Evolutionary conservation across 148 eudicot genomes (phyloP).

Genomic region (Camellia lanceoleosa): DNA sequence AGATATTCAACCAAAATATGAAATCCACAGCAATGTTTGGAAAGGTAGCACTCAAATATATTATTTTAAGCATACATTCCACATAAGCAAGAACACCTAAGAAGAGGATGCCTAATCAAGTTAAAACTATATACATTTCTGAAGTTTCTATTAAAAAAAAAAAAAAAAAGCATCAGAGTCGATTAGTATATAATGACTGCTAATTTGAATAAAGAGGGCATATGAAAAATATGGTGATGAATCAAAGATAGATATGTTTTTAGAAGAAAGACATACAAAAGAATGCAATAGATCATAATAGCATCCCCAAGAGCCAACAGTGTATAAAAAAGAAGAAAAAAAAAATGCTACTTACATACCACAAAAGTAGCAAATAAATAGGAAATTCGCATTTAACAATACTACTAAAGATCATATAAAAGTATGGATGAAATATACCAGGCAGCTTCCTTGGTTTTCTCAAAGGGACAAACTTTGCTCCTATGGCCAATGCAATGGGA

Average conservation of each 20-base stretch:
- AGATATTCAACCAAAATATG: neutral
- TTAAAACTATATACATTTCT: neutral
- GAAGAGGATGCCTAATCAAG: neutral
- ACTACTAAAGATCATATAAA: neutral
- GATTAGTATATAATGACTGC: neutral
- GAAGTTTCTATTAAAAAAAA: neutral
- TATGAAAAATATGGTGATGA: neutral
- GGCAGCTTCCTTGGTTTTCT: constrained; percentile 91
- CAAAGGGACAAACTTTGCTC: constrained; percentile 91
- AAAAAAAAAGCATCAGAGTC: neutral
- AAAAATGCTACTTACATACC: neutral
- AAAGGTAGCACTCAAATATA: neutral
- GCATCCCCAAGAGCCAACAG: neutral
- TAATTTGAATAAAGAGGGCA: neutral
- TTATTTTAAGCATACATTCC: neutral
- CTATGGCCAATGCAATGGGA: constrained; percentile 90
- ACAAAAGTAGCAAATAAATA: neutral
- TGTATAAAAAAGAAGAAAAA: neutral
- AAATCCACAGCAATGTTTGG: neutral
- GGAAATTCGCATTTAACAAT: neutral
- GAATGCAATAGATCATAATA: neutral
- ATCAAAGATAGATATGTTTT: neutral
- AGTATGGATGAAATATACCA: constrained; percentile 37
- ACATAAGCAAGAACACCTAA: neutral
- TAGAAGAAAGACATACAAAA: neutral